These are phyloP conservation scores for Passiflora organensis DNA, from an alignment of 345 rosid genomes.

Conservation along the genomic window DNA sequence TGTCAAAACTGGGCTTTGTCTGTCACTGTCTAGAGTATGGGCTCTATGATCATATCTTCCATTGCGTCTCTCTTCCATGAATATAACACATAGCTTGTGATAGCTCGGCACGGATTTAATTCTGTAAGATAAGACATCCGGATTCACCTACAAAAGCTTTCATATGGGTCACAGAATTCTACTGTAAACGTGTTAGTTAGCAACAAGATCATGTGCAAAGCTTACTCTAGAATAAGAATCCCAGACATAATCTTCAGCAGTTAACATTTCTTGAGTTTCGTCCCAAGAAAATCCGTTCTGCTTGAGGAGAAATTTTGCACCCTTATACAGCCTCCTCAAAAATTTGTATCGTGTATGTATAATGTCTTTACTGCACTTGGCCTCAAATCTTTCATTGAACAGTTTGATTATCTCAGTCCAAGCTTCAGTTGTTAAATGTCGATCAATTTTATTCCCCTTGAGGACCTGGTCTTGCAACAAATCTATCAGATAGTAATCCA, in stretches of 20 bases:
- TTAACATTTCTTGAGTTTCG: conserved; percentile 34
- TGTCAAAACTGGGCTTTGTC: conserved; percentile 15
- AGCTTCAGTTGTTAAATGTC: conserved; percentile 24
- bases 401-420: conserved; percentile 29
- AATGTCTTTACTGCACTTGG: conserved; percentile 16
- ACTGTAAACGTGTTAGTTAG: background rate
- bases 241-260: conserved; percentile 40
- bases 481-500: conserved; percentile 37
- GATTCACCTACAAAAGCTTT: conserved; percentile 32
- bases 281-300: conserved; percentile 43
- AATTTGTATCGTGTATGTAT: conserved; percentile 22
- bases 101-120: conserved; percentile 34
- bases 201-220: conserved; percentile 3
- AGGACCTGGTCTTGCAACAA: conserved; percentile 38
- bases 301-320: conserved; percentile 27
- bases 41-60: conserved; percentile 18
- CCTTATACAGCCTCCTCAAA: conserved; percentile 33
- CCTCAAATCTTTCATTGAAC: conserved; percentile 23
- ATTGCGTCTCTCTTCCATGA: conserved; percentile 34
- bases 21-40: conserved; percentile 13
- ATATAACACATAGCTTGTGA: conserved; percentile 45
- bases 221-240: conserved; percentile 33
- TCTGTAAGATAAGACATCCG: conserved; percentile 30
- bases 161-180: conserved; percentile 7
- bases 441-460: conserved; percentile 40